Conservation (phyloP, 208 protist genomes). For the Wallacemonas sp. region DNA sequence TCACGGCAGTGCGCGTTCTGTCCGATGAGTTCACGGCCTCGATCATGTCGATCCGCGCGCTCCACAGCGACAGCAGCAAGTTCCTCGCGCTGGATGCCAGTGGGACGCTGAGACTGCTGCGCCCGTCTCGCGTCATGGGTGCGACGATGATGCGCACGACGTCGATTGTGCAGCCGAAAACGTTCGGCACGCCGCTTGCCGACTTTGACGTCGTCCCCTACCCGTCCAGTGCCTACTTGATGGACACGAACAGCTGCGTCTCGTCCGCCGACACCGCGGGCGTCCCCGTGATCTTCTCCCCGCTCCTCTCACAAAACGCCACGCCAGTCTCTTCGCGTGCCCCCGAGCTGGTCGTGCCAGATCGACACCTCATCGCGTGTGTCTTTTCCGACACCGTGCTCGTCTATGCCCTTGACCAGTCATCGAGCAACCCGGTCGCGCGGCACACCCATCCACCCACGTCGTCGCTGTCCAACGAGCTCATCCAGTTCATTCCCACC, state of each 20-base stretch:
- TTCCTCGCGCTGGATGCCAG: slow-evolving; percentile 40
- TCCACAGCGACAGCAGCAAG: slow-evolving; percentile 34
- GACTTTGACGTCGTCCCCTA: slow-evolving; percentile 25
- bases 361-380: slow-evolving; percentile 48
- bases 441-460: slow-evolving; percentile 36
- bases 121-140: slow-evolving; percentile 51
- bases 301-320: too few relatives aligned
- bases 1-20: slow-evolving; percentile 49
- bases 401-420: slow-evolving; percentile 44
- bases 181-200: background rate
- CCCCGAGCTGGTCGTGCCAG: slow-evolving; percentile 1
- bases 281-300: slow-evolving; percentile 20
- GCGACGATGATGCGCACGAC: slow-evolving; percentile 45
- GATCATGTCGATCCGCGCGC: slow-evolving; percentile 32
- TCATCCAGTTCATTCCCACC: slow-evolving; percentile 45
- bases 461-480: slow-evolving; percentile 30
- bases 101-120: slow-evolving; percentile 45
- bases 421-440: slow-evolving; percentile 27
- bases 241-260: slow-evolving; percentile 15
- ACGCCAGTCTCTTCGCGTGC: background rate
- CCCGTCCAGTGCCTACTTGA: slow-evolving; percentile 19
- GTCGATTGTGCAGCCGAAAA: slow-evolving; percentile 23
- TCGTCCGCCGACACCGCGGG: background rate
- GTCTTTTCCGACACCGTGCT: slow-evolving; percentile 46
- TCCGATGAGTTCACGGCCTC: slow-evolving; percentile 48